phyloP scores from a whole-genome alignment of 2,329 filamentous ascomycete genomes.

The Bipolaris sorokiniana region DNA sequence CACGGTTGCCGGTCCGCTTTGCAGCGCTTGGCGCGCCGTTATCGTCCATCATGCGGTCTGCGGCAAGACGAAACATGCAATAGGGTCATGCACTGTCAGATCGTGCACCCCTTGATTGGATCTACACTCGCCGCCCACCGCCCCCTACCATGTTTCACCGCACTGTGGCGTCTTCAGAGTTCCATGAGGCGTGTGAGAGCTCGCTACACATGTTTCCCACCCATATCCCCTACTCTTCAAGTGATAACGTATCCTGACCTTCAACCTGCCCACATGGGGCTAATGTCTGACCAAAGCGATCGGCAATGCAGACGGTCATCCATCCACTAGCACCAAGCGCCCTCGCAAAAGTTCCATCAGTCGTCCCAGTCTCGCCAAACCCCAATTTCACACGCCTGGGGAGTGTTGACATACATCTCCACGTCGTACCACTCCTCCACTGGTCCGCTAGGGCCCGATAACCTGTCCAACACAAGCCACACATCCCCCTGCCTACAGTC shows the following conservation, averaged over 20 bases:
- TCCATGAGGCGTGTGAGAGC: constrained; percentile 6
- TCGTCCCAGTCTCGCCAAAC: constrained; percentile 55
- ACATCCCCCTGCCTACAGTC: constrained; percentile 62
- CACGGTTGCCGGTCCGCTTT: constrained; percentile 11
- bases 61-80: constrained; percentile 31
- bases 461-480: constrained; percentile 82
- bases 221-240: not conserved
- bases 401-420: constrained; percentile 55
- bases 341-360: constrained; percentile 15
- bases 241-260: not conserved
- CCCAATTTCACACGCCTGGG: constrained; percentile 52
- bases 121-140: constrained; percentile 29
- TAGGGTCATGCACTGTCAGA: constrained; percentile 28
- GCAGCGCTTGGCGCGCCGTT: constrained; percentile 29
- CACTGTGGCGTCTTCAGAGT: constrained; percentile 2
- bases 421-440: constrained; percentile 59
- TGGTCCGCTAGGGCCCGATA: constrained; percentile 63
- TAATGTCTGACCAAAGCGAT: constrained; percentile 5
- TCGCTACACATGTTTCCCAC: not conserved
- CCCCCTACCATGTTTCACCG: constrained; percentile 25
- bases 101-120: constrained; percentile 38
- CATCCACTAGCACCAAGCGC: not conserved
- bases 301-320: constrained; percentile 12
- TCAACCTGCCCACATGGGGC: not conserved
- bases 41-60: constrained; percentile 29